Evolutionary conservation across 495 filamentous ascomycete genomes (phyloP), one percentile per base, ranked within the genome.

Genomic region (Pyrenula aspistea): DNA sequence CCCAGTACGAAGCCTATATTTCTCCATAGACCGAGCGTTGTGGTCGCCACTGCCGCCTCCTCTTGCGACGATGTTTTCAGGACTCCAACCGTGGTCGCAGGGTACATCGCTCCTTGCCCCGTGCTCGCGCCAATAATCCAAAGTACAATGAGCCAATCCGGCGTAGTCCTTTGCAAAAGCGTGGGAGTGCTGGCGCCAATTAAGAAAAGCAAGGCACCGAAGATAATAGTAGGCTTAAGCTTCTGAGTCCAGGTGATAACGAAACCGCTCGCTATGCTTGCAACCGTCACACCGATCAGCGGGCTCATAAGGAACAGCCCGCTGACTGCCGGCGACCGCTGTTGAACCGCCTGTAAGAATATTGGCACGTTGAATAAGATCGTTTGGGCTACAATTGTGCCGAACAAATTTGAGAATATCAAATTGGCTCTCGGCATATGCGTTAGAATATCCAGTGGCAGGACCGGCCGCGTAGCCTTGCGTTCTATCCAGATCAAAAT

Each of bases 291-390:
- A 0, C 80, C 77, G 10, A 80, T 58, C 0, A 81, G 80, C 23
- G 83, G 80, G 49, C 80, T 70, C 8, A 88, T 71, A 49, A 92
- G 81, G 49, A 84, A 77, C 2, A 89, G 75, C 12, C 88, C 88
- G 0, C 87, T 89, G 19, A 73, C 74, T 10, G 87, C 87, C 22
- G 88, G 83, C 20, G 73, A 79, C 10, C 85, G 82, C 48, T 88
- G 77, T 60, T 88, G 84, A 51, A 91, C 87, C 24, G 83, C 86
- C 67, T 91, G 86, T 70, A 91, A 92, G 72, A 83, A 92, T 22
- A 92, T 71, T 0, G 87, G 88, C 53, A 84, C 79, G 65, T 92
- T 91, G 68, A 91, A 92, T 51, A 86, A 66, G 61, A 88, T 80
- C 19, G 84, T 82, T 65, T 87, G 85, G 56, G 83, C 62, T 2